Base-by-base conservation (phyloP, 306 rosid species). In the Malus domestica region DNA sequence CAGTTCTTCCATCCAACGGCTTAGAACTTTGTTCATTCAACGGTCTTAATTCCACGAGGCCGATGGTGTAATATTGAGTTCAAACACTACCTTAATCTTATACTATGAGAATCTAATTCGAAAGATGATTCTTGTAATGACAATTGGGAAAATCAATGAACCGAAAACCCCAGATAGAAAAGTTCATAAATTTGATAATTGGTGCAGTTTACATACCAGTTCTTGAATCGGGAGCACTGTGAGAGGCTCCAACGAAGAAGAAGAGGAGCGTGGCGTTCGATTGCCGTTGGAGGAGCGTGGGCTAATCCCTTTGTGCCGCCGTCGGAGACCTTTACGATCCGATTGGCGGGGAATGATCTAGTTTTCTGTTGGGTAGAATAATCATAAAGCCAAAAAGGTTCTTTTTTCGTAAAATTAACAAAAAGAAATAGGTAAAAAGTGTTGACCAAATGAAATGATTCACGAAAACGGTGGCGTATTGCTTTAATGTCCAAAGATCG, bases 331-430 rank as follows among this genome's bases (percentile, higher is more conserved):
- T 32, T 40, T 20, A 63, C 13, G 79, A 76, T 46, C 27, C 76
- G 42, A 59, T 65, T 65, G 86, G 84, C 63, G 54, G 75, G 74
- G 81, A 73, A 77, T 72, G 54, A 49, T 49, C 74, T 10, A 10
- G 38, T 20, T 45, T 64, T 11, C 45, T 23, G 69, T 44, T 27
- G 0, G 19, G 27, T 35, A 27, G 19, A 29, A 27, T 14, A 13
- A 61, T 29, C 10, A 30, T 29, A 2, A 18, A 29, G 44, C 2
- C 15, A 0, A 30, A 63, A 63, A 32, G 42, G 12, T 63, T 3
- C 9, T 13, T 63, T 5, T 22, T 27, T 22, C 4, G 9, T n/a
- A 58, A 58, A 58, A 22, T 16, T 54, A 54, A 54, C n/a, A n/a
- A 19, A 54, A 54, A 54, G 20, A 54, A 54, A 54, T 18, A 10